A percentile compares a stretch with the other conserved stretches of the same genome.
These are phyloP conservation scores for Casuarina glauca DNA, from an alignment of 306 rosid species.

Conservation along the genomic window DNA sequence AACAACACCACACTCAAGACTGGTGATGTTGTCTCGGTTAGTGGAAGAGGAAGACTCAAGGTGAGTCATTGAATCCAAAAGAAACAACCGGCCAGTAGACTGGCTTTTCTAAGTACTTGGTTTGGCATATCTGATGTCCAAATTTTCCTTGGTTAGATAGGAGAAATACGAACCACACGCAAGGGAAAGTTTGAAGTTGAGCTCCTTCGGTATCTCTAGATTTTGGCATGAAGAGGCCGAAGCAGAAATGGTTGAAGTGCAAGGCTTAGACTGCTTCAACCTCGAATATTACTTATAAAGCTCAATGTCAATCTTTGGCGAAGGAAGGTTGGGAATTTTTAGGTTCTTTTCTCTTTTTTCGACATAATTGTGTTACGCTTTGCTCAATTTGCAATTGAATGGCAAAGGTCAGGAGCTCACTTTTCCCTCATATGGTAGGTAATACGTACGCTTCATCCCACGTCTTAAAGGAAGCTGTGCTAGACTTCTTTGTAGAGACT, in stretches of 20 bases:
- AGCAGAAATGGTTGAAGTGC: neutral
- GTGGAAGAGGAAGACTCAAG: conserved; percentile 86
- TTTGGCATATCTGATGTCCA: conserved; percentile 13
- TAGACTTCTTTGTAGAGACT: too few relatives aligned
- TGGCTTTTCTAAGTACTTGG: conserved; percentile 8
- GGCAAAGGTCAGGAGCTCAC: neutral
- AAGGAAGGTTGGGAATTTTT: neutral
- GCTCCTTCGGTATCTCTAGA: conserved; percentile 68
- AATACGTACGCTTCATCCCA: too few relatives aligned
- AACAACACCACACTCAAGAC: conserved; percentile 75
- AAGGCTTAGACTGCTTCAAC: neutral
- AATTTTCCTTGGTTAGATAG: conserved; percentile 51
- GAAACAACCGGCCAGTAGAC: too few relatives aligned
- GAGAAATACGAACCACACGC: conserved; percentile 77
- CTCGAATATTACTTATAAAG: neutral
- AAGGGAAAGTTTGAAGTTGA: conserved; percentile 87
- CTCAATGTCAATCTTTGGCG: neutral
- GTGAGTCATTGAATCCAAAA: conserved; percentile 38
- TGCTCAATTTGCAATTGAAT: neutral
- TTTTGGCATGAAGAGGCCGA: neutral
- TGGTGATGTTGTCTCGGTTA: conserved; percentile 84
- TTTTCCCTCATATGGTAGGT: too few relatives aligned
- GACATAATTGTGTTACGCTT: neutral
- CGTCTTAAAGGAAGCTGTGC: too few relatives aligned
- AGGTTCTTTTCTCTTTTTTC: neutral